Evolutionary conservation across 2,329 filamentous ascomycete species (phyloP), one percentile per base, ranked within the genome.

Genomic region (Neocucurbitaria cava): DNA sequence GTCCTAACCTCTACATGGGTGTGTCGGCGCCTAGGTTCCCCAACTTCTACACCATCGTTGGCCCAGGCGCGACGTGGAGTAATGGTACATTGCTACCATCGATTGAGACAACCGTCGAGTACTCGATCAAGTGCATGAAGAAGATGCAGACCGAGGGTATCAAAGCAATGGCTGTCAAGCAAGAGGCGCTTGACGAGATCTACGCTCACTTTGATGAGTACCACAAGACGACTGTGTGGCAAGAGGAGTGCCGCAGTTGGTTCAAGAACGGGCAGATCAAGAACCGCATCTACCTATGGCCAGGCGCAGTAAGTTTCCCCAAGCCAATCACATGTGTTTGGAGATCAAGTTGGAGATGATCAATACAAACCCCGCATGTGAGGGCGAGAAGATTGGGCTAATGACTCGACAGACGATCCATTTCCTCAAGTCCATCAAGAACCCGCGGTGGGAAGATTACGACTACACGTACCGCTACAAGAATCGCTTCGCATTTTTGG

Each of bases 21-120:
- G 70, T 79, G 13, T 77, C 64, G 9, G 73, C 78, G 30, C 77
- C 78, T 6, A 66, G 66, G 23, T 79, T 78, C 57, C 79, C 78
- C 7, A 81, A 81, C 63, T 78, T 77, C 62, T 79, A 78, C 61
- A 75, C 73, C 33, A 77, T 78, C 51, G 76, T 76, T 46, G 78
- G 78, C 1, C 77, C 77, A 2, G 65, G 68, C 11, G 77, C 77
- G 1, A 81, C 79, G 4, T 81, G 77, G 71, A 76, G 70, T 20
- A 78, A 77, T 26, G 79, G 80, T 41, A 78, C 77, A 0, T 68
- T 80, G 0, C 60, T 80, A 6, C 77, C 77, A 4, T 77, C 75
- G 17, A 78, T 81, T 42, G 79, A 81, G 59, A 80, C 77, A 11
- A 78, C 67, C 0, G 63, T 74, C 41, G 68, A 73, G 51, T 74